Evolutionary conservation across 768 basidiomycete genomes (phyloP), one percentile per base, ranked within the genome.

Genomic region (Pleurotus ostreatus): DNA sequence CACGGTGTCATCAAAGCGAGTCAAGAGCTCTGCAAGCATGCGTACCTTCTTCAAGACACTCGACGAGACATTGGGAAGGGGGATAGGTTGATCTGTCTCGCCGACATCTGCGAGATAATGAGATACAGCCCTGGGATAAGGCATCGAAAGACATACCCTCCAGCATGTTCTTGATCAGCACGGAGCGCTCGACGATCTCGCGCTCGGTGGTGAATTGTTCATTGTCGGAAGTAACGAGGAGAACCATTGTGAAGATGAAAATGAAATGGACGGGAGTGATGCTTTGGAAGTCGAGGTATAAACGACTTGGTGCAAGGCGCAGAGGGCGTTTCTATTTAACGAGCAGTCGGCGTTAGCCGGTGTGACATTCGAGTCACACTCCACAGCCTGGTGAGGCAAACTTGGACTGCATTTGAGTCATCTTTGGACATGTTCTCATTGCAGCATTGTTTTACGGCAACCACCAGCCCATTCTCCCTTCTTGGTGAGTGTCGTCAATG

Each of bases 91-190:
- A 75, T 95, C 92, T 60, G 85, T 86, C 74, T 97, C 95, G 63
- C 93, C 94, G 55, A 96, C 88, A 74, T 98, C 94, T 97, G 53
- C 34, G 49, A 37, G 60, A 52, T 47, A 59, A 57, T 60, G 53
- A 30, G 54, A 57, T 48, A 47, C 18, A 60, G 40, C 40, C 44
- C 23, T 43, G n/a, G 22, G 25, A 51, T 38, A 37, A 40, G 59
- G 51, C 49, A 55, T 49, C 38, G 52, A 57, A 57, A 39, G 5
- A 64, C 76, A 40, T 56, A 92, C 97, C 97, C 75, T 98, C 97
- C 53, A 98, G 89, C 97, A 99, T 98, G 80, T 97, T 96, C 81
- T 96, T 97, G 74, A 99, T 97, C 65, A 99, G 84, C 8, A 96
- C 94, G 60, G 86, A 89, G 71, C 97, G 91, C 76, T 95, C 92